Conservation (phyloP, 192 early-diverging fungal species). For the Blastocladiella britannica region DNA sequence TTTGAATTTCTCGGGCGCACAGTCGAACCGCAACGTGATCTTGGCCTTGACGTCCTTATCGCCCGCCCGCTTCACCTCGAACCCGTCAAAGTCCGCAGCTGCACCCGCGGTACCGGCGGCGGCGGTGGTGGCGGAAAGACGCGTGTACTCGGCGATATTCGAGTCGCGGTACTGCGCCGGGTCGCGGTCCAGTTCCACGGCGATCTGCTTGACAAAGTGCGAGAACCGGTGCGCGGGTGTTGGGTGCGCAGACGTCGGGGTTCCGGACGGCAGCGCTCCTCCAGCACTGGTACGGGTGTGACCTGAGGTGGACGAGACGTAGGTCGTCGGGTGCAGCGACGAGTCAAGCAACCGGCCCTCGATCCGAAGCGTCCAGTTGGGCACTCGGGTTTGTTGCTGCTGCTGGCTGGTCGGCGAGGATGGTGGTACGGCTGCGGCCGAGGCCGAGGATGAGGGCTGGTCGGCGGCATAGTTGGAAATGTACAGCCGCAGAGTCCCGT, state of each 20-base stretch:
- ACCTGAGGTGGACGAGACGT: background rate
- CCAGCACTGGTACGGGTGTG: conserved; percentile 1
- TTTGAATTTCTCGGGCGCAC: conserved; percentile 60
- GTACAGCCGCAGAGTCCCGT: conserved; percentile 72
- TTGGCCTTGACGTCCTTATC: conserved; percentile 60
- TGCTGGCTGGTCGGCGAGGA: conserved; percentile 3
- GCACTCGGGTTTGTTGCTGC: conserved; percentile 22
- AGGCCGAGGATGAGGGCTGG: conserved; percentile 32
- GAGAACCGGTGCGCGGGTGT: conserved; percentile 60
- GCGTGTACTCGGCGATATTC: conserved; percentile 7
- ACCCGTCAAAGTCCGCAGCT: conserved; percentile 37
- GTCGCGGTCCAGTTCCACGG: conserved; percentile 68
- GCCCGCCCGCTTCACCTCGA: conserved; percentile 83
- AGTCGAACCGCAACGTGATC: conserved; percentile 60
- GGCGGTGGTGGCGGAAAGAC: background rate
- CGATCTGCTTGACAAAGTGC: conserved; percentile 57
- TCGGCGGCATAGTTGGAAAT: conserved; percentile 69
- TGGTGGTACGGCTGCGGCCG: background rate
- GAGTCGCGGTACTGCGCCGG: conserved; percentile 47
- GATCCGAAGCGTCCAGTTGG: conserved; percentile 77
- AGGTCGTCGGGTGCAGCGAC: background rate
- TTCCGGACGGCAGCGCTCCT: conserved; percentile 8
- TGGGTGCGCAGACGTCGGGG: conserved; percentile 4
- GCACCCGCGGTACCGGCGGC: background rate
- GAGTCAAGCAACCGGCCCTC: conserved; percentile 70